Evolutionary conservation across 2,329 filamentous ascomycete species (phyloP).

Genomic region (Aphanocladium album): DNA sequence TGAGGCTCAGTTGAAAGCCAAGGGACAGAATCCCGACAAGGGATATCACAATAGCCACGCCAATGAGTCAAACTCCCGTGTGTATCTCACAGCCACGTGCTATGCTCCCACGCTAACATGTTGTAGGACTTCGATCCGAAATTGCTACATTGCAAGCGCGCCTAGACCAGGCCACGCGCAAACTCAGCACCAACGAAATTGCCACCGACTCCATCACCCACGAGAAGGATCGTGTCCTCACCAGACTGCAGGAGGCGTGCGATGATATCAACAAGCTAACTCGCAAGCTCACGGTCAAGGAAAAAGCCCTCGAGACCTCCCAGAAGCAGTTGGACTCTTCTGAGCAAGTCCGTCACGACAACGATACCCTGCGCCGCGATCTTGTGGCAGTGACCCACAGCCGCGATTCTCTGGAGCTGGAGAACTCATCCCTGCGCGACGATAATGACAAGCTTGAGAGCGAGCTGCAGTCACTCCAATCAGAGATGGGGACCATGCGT

Average conservation of each 20-base stretch:
- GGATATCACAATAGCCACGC: neutral
- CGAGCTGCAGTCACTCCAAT: slow-evolving; percentile 31
- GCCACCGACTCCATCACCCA: slow-evolving; percentile 56
- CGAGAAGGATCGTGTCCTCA: slow-evolving; percentile 61
- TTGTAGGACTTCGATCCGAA: slow-evolving; percentile 51
- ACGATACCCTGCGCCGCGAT: slow-evolving; percentile 37
- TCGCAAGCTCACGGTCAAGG: slow-evolving; percentile 35
- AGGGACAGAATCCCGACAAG: slow-evolving; percentile 23
- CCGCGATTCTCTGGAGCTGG: slow-evolving; percentile 31
- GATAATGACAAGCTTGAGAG: slow-evolving; percentile 36
- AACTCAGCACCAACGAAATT: slow-evolving; percentile 57
- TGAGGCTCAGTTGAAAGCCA: slow-evolving; percentile 42
- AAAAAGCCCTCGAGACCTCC: slow-evolving; percentile 38
- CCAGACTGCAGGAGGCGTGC: slow-evolving; percentile 57
- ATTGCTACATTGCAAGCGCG: slow-evolving; percentile 56
- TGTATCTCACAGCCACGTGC: neutral
- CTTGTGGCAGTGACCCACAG: slow-evolving; percentile 35
- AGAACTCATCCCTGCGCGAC: slow-evolving; percentile 36
- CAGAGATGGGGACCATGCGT: slow-evolving; percentile 38
- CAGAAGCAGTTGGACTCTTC: slow-evolving; percentile 38
- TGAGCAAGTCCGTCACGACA: slow-evolving; percentile 33
- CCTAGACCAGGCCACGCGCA: slow-evolving; percentile 58
- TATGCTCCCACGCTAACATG: slow-evolving; percentile 12
- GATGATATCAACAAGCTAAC: slow-evolving; percentile 50
- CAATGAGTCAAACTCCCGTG: slow-evolving; percentile 3